Evolutionary conservation across 192 early-diverging fungal species (phyloP).

Genomic region (Mortierella claussenii): DNA sequence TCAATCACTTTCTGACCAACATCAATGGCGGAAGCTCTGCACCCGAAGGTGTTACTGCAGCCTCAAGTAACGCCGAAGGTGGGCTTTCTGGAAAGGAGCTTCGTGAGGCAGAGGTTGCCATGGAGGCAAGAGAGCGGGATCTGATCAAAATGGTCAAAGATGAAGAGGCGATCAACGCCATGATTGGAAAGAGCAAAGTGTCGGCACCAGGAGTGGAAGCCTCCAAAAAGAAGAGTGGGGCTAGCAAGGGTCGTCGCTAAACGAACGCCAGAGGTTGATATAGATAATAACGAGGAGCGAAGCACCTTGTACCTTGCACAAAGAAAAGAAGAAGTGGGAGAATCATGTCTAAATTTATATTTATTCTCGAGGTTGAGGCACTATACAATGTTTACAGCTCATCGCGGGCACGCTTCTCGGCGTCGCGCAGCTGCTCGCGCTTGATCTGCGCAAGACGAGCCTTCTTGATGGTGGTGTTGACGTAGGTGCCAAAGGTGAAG

Average conservation of each 20-base stretch:
- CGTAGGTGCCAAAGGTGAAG: conserved; percentile 80
- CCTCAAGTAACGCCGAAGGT: conserved; percentile 16
- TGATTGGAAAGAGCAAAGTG: conserved; percentile 91
- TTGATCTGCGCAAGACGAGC: conserved; percentile 57
- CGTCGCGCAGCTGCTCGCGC: conserved; percentile 57
- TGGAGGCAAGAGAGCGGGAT: conserved; percentile 72
- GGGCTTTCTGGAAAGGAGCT: conserved; percentile 57
- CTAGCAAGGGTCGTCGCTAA: conserved; percentile 37
- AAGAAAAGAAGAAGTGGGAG: no score
- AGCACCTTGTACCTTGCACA: no score
- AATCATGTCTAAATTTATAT: no score
- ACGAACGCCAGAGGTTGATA: background rate
- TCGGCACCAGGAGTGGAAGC: conserved; percentile 80
- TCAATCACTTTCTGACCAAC: conserved; percentile 47
- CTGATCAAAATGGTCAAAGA: conserved; percentile 89
- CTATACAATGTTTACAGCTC: conserved; percentile 24
- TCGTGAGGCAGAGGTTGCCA: conserved; percentile 42
- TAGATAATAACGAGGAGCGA: no score
- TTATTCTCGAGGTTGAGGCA: background rate
- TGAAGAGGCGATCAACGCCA: conserved; percentile 79
- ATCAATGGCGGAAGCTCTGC: conserved; percentile 14
- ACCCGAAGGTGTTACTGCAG: background rate
- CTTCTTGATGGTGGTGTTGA: conserved; percentile 82
- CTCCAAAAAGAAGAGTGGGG: conserved; percentile 66
- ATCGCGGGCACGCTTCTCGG: conserved; percentile 53